These are phyloP conservation scores for Gamsiella multidivaricata DNA, from an alignment of 192 early-diverging fungal species.

Conservation along the genomic window DNA sequence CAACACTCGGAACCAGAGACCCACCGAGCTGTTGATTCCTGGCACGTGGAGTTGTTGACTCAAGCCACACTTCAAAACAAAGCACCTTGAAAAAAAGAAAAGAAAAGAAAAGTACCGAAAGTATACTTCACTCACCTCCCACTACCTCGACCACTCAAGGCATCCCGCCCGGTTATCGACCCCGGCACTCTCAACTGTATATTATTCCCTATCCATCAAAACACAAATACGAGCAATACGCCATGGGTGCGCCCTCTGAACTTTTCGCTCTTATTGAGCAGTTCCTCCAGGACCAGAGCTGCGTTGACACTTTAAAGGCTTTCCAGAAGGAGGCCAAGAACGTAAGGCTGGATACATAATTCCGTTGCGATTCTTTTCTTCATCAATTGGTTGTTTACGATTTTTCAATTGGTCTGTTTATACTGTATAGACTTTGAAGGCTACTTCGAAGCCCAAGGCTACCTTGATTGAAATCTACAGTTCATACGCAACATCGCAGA, in stretches of 20 bases:
- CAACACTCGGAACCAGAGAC: too few species aligned
- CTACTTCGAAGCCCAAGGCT: conserved; percentile 33
- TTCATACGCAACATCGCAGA: conserved; percentile 8
- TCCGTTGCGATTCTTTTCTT: neutral
- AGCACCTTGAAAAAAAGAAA: neutral
- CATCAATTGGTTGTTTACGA: neutral
- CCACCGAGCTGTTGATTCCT: neutral
- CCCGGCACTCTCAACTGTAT: neutral
- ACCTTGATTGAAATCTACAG: conserved; percentile 46
- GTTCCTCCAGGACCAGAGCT: conserved; percentile 50
- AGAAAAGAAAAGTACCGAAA: conserved; percentile 17
- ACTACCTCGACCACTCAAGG: neutral
- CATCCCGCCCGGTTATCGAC: too few species aligned
- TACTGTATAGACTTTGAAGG: conserved; percentile 35
- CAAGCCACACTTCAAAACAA: conserved; percentile 49
- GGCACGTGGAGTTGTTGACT: conserved; percentile 11
- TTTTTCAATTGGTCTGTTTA: neutral
- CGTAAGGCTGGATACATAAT: too few species aligned
- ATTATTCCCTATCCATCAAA: neutral
- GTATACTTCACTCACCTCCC: neutral
- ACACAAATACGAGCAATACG: neutral
- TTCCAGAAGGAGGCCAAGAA: conserved; percentile 55
- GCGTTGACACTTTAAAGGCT: conserved; percentile 43
- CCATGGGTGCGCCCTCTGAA: conserved; percentile 48
- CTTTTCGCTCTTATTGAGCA: conserved; percentile 49